Evolutionary conservation across 345 rosid species (phyloP), one percentile per base, ranked within the genome.

Genomic region (Kandelia obovata): DNA sequence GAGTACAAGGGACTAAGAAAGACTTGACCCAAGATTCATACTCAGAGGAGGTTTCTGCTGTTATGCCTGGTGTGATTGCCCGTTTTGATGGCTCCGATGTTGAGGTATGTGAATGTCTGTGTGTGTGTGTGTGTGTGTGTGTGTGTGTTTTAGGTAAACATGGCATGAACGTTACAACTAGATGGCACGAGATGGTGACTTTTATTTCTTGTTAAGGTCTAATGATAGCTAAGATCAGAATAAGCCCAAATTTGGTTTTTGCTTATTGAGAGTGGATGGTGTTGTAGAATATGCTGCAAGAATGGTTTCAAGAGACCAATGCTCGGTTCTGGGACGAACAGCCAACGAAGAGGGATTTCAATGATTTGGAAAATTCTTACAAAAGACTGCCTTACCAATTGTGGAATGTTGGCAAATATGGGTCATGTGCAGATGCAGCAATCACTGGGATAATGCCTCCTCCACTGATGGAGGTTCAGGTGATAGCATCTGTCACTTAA

Each of bases 371-470:
- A 21, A 78, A 70, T 70, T 74, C 83, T 66, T 75, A 70, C 61
- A 80, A 78, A 60, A 81, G 80, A 72, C 51, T 95, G 60, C 92
- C 93, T 31, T 85, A 87, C 74, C 99, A 90, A 79, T 73, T 95
- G 70, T 95, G 99, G 99, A 86, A 85, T 71, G 90, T 92, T 25
- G 89, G 77, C 72, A 95, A 92, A 84, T 84, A 83, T 69, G 99
- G 99, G 39, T 62, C 68, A 19, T 88, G 93, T 68, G 88, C 85
- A 30, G 96, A 95, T 83, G 96, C 93, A 10, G 93, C 96, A 57
- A 83, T 95, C 64, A 92, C 93, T 49, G 97, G 96, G 52, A 70
- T 92, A 71, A 91, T 95, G 89, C 93, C 96, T 53, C 97, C 99
- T 70, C 97, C 99, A 2, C 75, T 95, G 51, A 77, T 95, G 79